Evolutionary conservation across 352 stramenopile species (phyloP), one percentile per base, ranked within the genome.

Genomic region (Saprolegnia parasitica): DNA sequence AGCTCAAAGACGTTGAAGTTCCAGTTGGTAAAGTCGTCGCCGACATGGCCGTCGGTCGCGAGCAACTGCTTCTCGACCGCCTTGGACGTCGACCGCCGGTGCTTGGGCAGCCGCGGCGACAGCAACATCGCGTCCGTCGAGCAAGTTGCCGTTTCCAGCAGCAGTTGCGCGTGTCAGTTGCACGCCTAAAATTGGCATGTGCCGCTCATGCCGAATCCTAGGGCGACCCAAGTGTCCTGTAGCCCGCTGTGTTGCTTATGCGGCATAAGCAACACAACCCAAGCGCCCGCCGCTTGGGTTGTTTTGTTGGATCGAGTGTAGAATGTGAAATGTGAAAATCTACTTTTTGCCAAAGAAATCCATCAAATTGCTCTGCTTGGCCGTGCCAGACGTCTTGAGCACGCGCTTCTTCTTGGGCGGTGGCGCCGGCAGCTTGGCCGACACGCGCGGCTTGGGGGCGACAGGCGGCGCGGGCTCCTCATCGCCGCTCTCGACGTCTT

Each of bases 401-500:
- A 61, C 46, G 21, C 63, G 46, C 23, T 70, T 70, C 54, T 70
- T 70, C 32, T 70, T 70, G 10, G 63, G 63, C 4, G 63, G 63
- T 13, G 63, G 63, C 35, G 63, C 63, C 6, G 63, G 45, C 24
- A 70, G 37, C 50, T 70, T 70, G 9, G 29, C 46, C 20, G 15
- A 20, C 9, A 46, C 35, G 15, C 42, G 20, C 21, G 63, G 20
- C 50, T 42, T 11, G 8, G 50, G 16, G 16, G 18, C 11, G 18
- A 40, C 10, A 26, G 62, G 20, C n/a, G 50, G 21, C 54, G 21
- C 18, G 11, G 40, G 42, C 29, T 29, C 21, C 21, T 55, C 29
- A 4, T 72, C 52, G 15, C 56, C 62, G 4, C 45, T 49, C 3
- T 91, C 78, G 42, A 90, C 78, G 46, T 91, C 83, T 35, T 93